Base-by-base conservation (phyloP, 129 eudicot genomes). In the Calendula officinalis region DNA sequence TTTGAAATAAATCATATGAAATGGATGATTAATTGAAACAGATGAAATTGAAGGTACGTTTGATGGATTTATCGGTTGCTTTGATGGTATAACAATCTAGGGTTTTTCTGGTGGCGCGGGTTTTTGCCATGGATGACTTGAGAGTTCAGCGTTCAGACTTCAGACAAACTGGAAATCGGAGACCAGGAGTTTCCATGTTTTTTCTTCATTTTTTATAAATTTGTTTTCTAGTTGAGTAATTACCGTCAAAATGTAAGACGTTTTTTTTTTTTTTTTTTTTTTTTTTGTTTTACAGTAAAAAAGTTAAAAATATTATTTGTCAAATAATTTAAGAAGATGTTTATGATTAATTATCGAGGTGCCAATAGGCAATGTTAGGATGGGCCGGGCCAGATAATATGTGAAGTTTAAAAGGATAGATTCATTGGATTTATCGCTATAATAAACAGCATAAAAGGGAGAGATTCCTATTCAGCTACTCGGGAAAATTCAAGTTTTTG, bases 71-170 rank as follows among this genome's bases (percentile, higher is more conserved):
- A 69, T 79, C 79, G 83, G 72, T 70, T 43, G 70, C 48, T 80
- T 85, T 89, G 64, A 76, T 76, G 74, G 85, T 59, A 81, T 68
- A 85, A 5, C 94, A 89, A 73, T 82, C 87, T 37, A 89, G 81
- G 70, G 85, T 80, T 62, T 83, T 83, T 60, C 81, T 75, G 11
- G 77, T 54, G 16, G 84, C 32, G 27, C 86, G 85, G 65, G 88
- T 63, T 79, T 81, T 89, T 58, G 84, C 97, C 90, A 85, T 86
- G 69, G 78, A 78, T 63, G 34, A 64, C 35, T 35, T 10, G 45
- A 15, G 73, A 55, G 9, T 51, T 51, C 61, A 1, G 2, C 60
- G 52, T 40, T 11, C 50, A n/a, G 52, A 12, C 53, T 42, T 61
- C 36, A 8, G 14, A 53, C 50, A 54, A 66, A 27, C 12, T 15